Base-by-base conservation (phyloP, 2,329 filamentous ascomycete genomes). In the Claviceps capensis region DNA sequence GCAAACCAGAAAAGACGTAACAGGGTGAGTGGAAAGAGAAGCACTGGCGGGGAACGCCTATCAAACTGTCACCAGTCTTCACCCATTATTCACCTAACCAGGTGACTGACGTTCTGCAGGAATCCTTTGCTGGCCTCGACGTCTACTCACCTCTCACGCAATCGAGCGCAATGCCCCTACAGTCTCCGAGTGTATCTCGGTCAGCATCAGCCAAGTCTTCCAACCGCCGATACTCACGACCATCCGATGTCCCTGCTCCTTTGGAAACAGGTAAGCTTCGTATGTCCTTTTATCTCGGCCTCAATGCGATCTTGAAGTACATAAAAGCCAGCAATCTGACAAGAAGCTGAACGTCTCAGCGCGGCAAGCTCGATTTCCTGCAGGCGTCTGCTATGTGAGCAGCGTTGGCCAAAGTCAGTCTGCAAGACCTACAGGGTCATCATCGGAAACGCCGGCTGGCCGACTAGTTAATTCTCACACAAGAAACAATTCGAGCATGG, bases 91-190 rank as follows among this genome's bases (percentile, higher is more conserved):
- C 47, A 17, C 41, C 22, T 23, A 45, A 3, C 26, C 38, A 48
- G 48, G 46, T 48, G 49, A 44, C 52, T 52, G 44, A 52, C 42
- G 11, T 14, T 17, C 19, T 42, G 7, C 45, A 94, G 87, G 86
- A 95, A 66, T 94, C 90, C 14, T 82, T 95, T 54, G 87, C 85
- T 47, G 81, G 81, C 1, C 79, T 95, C 19, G 89, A 95, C 64
- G 77, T 70, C 69, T 70, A 78, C 54, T 75, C 65, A 45, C 75
- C 63, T 65, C 16, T 48, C 30, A 79, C 61, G 41, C 56, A 63
- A 22, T 54, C 58, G 37, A 54, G 54, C 26, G 53, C 56, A 26
- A 57, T 60, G 46, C 64, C 50, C 74, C 82, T 41, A 79, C 85
- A 37, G 79, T 81, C 34, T 76, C 79, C 57, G 49, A 62, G 56